Evolutionary conservation across 352 stramenopile species (phyloP), one percentile per base, ranked within the genome.

Genomic region (Lagenidium giganteum): DNA sequence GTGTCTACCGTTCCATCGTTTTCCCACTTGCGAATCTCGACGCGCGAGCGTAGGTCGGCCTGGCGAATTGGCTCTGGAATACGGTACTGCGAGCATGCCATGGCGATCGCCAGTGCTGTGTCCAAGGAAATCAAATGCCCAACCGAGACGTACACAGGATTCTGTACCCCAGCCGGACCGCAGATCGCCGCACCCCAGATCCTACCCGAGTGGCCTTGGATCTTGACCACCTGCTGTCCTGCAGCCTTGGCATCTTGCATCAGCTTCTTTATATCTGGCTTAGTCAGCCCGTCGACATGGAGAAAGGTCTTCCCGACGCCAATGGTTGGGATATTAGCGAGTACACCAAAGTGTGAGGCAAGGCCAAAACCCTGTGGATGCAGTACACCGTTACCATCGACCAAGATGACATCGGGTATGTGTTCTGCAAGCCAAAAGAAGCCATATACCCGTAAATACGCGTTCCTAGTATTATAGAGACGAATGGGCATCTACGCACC

Each of bases 341-440:
- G 63, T 18, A 97, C 88, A 14, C 93, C 93, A 26, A 98, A 80
- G 64, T 97, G 93, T 24, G 81, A 97, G 11, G 94, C 94, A 2
- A 98, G 68, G 5, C 94, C 93, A 47, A 96, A 96, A 30, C 83
- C 74, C 28, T 92, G 65, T 11, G 88, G 83, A 46, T 98, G 94
- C 40, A 93, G 59, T 14, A 89, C 45, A 20, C 81, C 81, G 31
- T 93, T 93, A 17, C 95, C 95, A 59, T 98, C 95, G 3, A 98
- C 93, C 13, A 98, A 62, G 24, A 90, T 87, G 22, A 97, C 70
- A 27, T 95, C 66, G 17, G 94, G 93, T 22, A 71, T 61, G 16
- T 82, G 45, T 28, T 87, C 78, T 84, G 42, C 24, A 40, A 5
- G 33, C 5, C 27, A 16, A 17, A 41, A 6, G 18, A 20, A 42